These are phyloP conservation scores for Citrus hindsii DNA, from an alignment of 345 rosid genomes.

Conservation along the genomic window DNA sequence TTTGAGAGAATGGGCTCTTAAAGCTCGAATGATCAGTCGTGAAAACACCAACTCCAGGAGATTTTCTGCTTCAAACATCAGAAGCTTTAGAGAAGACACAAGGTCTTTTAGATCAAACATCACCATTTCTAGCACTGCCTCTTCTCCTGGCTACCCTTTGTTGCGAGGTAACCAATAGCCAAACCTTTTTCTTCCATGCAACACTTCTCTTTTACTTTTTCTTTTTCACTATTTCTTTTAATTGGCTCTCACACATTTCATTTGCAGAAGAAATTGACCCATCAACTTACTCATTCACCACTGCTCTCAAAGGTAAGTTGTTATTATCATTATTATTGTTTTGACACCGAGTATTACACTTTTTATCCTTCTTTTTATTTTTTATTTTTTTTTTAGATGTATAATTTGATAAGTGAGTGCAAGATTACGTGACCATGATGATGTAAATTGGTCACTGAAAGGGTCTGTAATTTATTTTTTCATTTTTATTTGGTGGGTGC, in stretches of 20 bases:
- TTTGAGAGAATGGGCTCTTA: constrained; percentile 52
- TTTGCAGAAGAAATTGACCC: constrained; percentile 90
- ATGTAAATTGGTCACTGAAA: too few species aligned
- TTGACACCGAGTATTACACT: too few species aligned
- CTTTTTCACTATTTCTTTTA: neutral
- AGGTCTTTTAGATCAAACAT: constrained; percentile 58
- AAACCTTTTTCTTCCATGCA: neutral
- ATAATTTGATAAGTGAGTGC: too few species aligned
- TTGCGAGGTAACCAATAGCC: constrained; percentile 27
- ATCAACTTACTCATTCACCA: constrained; percentile 82
- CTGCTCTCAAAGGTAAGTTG: constrained; percentile 70
- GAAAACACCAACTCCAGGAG: constrained; percentile 59
- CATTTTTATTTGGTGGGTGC: constrained; percentile 14
- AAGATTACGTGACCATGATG: too few species aligned
- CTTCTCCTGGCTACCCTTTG: constrained; percentile 81
- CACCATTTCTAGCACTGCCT: constrained; percentile 82
- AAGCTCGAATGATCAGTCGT: constrained; percentile 40
- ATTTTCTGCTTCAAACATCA: constrained; percentile 74
- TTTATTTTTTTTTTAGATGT: too few species aligned
- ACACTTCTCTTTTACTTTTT: neutral
- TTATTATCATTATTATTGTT: too few species aligned
- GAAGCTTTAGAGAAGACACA: constrained; percentile 70
- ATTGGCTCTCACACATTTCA: neutral
- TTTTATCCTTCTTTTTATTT: too few species aligned
- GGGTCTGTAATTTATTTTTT: neutral